Base-by-base conservation (phyloP, 441 rosid genomes). In the Populus tomentosa region DNA sequence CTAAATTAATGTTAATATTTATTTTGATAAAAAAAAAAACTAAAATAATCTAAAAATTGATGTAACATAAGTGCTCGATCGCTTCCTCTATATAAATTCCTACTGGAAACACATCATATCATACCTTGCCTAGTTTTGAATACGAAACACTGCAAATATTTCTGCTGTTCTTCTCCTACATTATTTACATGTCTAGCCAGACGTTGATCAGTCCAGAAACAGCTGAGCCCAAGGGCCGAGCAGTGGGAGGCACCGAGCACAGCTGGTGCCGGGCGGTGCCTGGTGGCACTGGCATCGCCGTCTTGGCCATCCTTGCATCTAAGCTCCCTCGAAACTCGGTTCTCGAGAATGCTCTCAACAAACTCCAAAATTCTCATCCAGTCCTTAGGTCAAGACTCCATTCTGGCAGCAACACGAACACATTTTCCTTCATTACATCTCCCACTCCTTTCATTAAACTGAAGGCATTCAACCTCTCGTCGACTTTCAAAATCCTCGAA, bases 221-320 rank as follows among this genome's bases (percentile, higher is more conserved):
- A 71, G 73, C n/a, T 1, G 80, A 82, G 69, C 70, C 77, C 6
- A 67, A 69, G 21, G 67, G 72, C 74, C 83, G 89, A n/a, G 50
- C 67, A 1, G 83, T 77, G 2, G 87, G 89, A 2, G 74, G 75
- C 82, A 89, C 88, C 20, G 89, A 89, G 87, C 76, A 78, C n/a
- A 83, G 84, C 73, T 89, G 88, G 92, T 87, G 90, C 78, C 67
- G 35, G 6, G 89, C 90, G 1, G 84, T 84, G 70, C 86, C 73
- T 14, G 82, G 86, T 9, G 92, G 92, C 69, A 89, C 89, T 21
- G 92, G 90, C 72, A 80, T 81, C 5, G 81, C 84, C 70, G 90
- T 84, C 77, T 71, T 87, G 61, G 85, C 90, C 36, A 76, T 87
- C 69, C 85, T 86, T 18, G 69, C 82, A 10, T 38, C 85, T 6